A percentile compares a stretch with the other conserved stretches of the same genome.
Conservation (phyloP, 75 land plant species). For the Azolla pinnata region DNA sequence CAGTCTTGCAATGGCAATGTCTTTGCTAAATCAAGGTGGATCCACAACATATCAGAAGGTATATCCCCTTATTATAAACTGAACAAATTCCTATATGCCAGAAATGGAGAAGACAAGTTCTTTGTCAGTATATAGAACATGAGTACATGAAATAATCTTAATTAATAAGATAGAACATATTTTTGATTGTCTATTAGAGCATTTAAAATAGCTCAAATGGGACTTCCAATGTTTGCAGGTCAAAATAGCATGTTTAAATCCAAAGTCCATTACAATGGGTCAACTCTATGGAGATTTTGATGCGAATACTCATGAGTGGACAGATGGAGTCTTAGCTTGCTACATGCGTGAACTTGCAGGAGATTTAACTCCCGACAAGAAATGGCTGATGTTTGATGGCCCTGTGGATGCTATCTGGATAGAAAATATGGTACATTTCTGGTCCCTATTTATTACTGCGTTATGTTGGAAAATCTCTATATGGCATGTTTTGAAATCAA, state of each 20-base stretch:
- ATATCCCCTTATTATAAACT: no score
- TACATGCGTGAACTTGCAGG: conserved; percentile 32
- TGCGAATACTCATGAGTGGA: conserved; percentile 39
- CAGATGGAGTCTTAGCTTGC: conserved; percentile 38
- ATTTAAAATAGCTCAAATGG: no score
- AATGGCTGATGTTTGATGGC: conserved; percentile 38
- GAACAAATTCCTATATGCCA: no score
- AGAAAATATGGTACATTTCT: conserved; percentile 27
- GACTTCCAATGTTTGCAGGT: no score
- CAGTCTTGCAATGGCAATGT: conserved; percentile 31
- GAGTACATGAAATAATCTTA: no score
- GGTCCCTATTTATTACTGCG: background rate
- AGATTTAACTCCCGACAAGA: conserved; percentile 21
- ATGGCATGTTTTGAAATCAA: background rate
- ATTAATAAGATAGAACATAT: no score
- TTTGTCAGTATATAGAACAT: no score
- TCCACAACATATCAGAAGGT: conserved; percentile 29
- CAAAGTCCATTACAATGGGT: conserved; percentile 36
- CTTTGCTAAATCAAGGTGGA: conserved; percentile 20
- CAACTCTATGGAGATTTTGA: conserved; percentile 36
- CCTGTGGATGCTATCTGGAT: conserved; percentile 41
- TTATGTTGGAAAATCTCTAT: no score
- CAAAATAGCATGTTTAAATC: conserved; percentile 30
- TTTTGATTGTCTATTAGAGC: no score
- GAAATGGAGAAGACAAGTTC: no score